Conservation (phyloP, 768 basidiomycete genomes). For the Lactifluus echinatus region DNA sequence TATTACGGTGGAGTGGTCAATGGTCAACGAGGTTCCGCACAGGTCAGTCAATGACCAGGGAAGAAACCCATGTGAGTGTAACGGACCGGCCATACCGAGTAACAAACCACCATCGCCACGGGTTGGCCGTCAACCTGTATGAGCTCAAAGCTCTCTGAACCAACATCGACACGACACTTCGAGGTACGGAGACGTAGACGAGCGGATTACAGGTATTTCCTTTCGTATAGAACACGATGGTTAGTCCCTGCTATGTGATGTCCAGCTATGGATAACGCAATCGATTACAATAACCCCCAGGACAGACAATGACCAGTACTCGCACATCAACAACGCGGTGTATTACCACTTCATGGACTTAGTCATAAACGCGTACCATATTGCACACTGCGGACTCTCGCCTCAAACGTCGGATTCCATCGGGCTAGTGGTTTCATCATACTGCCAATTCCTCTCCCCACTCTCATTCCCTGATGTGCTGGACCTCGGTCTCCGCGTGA, state of each 20-base stretch:
- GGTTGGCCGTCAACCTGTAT: no score
- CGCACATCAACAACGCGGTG: slow-evolving; percentile 71
- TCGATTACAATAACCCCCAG: slow-evolving; percentile 30
- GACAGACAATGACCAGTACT: slow-evolving; percentile 84
- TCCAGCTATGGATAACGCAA: not conserved
- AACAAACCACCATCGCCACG: no score
- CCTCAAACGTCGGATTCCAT: slow-evolving; percentile 48
- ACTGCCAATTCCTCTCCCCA: slow-evolving; percentile 69
- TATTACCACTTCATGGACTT: slow-evolving; percentile 83
- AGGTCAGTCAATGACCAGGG: no score
- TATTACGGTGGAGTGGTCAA: not conserved
- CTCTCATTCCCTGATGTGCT: slow-evolving; percentile 65
- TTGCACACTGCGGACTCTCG: slow-evolving; percentile 48
- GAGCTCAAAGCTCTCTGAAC: not conserved
- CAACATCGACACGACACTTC: not conserved
- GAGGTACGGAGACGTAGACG: slow-evolving; percentile 25
- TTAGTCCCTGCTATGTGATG: slow-evolving; percentile 26
- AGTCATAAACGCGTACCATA: slow-evolving; percentile 71
- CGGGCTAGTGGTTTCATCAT: slow-evolving; percentile 72
- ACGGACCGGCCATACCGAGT: not conserved
- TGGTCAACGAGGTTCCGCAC: no score
- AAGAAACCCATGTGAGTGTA: no score
- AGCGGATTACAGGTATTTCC: slow-evolving; percentile 49
- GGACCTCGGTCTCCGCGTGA: slow-evolving; percentile 62
- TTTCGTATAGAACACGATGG: slow-evolving; percentile 66